Evolutionary conservation across 129 eudicot genomes (phyloP).

Genomic region (Logfia minima): DNA sequence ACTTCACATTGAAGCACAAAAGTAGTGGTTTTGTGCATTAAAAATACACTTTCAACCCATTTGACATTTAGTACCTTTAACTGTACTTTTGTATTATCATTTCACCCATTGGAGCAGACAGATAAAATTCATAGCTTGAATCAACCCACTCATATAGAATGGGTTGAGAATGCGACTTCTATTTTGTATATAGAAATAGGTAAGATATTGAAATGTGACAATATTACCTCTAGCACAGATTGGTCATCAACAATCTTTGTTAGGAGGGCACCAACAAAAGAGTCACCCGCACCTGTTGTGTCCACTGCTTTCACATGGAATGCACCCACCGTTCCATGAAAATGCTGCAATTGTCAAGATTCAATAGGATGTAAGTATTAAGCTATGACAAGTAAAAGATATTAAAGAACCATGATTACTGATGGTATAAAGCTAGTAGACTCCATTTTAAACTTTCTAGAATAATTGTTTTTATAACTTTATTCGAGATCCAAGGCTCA

Average conservation of each 20-base stretch:
- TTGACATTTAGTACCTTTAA: no score
- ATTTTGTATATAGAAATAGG: not conserved
- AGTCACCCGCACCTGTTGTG: slow-evolving; percentile 98
- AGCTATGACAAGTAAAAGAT: not conserved
- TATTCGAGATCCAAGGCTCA: slow-evolving; percentile 13
- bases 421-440: not conserved
- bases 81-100: not conserved
- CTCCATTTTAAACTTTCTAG: not conserved
- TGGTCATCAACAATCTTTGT: slow-evolving; percentile 76
- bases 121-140: no score
- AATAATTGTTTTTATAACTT: not conserved
- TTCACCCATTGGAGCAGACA: not conserved
- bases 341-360: slow-evolving; percentile 44
- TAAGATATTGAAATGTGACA: not conserved
- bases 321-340: slow-evolving; percentile 64
- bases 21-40: not conserved
- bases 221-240: slow-evolving; percentile 56
- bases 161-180: not conserved
- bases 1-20: no score
- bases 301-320: slow-evolving; percentile 78
- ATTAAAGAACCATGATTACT: not conserved
- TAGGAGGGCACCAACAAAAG: slow-evolving; percentile 91
- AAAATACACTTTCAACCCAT: not conserved
- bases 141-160: not conserved
- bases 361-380: not conserved